Evolutionary conservation across 2,329 filamentous ascomycete species (phyloP), one percentile per base, ranked within the genome.

Genomic region (Colletotrichum sp.): DNA sequence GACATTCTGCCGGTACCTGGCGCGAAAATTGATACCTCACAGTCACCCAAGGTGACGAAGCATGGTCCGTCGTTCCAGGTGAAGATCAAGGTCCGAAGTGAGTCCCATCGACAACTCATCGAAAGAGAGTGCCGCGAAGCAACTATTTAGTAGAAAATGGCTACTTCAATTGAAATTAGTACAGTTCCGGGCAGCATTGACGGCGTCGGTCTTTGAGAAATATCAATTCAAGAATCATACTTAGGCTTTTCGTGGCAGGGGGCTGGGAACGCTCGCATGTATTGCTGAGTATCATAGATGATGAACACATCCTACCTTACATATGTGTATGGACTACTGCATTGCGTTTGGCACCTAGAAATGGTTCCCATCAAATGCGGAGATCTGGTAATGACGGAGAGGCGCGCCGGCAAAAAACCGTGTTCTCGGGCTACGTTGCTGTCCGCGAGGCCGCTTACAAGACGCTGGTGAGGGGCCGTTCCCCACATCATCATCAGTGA

Each of bases 271-370:
- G 1, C 3, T 10, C 9, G 3, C 1, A 30, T 30, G 30, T 30
- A 30, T 10, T 2, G 8, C 3, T 30, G 3, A 30, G 30, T 30
- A 30, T 10, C 3, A 30, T 30, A 30, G 30, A 30, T 30, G 30
- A 30, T 10, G 9, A 30, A 10, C 30, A 10, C 30, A 10, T 10
- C 28, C 28, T 30, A 28, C 28, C 28, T 3, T 30, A 5, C 30
- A 30, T 30, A 3, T 30, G 30, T 30, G 3, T 10, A 30, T 30
- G 0, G 30, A 30, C 9, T 30, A 30, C 30, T 30, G 30, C 9
- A 30, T 30, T 0, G 1, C 3, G 1, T 10, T 30, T 30, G 1
- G 5, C 9, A 10, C 3, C 9, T 10, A 30, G 3, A 30, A 30
- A 30, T 5, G 9, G 3, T 2, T 30, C 9, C 30, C 30, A 30